Evolutionary conservation across 208 protist genomes (phyloP), one percentile per base, ranked within the genome.

Genomic region (Acanthamoeba sp.): DNA sequence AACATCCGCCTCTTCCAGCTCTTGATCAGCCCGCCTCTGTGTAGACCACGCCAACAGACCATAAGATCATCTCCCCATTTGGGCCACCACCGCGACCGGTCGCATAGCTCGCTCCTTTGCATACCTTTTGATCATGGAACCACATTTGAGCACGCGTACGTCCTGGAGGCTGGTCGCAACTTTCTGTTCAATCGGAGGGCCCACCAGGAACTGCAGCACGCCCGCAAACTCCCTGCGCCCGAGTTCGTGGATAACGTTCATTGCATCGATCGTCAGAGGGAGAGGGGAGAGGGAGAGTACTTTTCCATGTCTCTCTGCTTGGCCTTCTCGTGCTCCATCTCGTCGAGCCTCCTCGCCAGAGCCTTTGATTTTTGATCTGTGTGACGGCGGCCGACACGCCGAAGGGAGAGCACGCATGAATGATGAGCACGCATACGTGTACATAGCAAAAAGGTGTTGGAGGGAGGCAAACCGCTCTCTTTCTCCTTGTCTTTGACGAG

Each of bases 1-100:
- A 90, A 90, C 34, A 90, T 20, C 4, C 82, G 48, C 9, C 38
- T 27, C 55, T 90, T 90, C 82, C 82, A 90, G 20, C 52, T 90
- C 52, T 90, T 90, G 42, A 90, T 71, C 32, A 90, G 18, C 10
- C 32, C 82, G 55, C 82, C 82, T 2, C 82, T 59, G 48, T 1
- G n/a, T 5, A 38, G 5, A 9, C 59, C 59, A 9, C 14, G 59
- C 22, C 9, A 34, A 32, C 64, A 73, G 22, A 38, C 22, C 14
- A 2, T 27, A 18, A 71, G 4, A 40, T 22, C 38, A n/a, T n/a
- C n/a, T n/a, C n/a, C n/a, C n/a, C n/a, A n/a, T n/a, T n/a, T n/a
- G n/a, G n/a, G n/a, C n/a, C n/a, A n/a, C n/a, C n/a, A n/a, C n/a
- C n/a, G n/a, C n/a, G n/a, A n/a, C n/a, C n/a, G n/a, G n/a, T n/a